Evolutionary conservation across 352 stramenopile genomes (phyloP), one percentile per base, ranked within the genome.

Genomic region (Globisporangium spinosum): DNA sequence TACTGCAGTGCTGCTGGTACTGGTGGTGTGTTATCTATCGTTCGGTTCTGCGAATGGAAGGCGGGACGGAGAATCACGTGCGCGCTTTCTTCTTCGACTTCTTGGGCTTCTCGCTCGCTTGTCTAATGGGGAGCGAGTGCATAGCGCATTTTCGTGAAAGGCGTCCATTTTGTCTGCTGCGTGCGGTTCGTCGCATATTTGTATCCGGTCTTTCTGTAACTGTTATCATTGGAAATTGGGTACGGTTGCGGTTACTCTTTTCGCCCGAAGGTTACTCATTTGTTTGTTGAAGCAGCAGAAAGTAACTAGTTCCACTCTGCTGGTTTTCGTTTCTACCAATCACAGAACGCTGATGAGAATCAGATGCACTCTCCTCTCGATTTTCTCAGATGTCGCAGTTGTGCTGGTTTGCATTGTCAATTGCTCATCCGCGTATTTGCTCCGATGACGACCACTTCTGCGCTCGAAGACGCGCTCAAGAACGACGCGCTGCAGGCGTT

Each of bases 401-500:
- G 29, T 8, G 4, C 8, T 40, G 8, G 34, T 40, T 40, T 40
- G 34, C 1, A 10, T 40, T 49, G 40, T 49, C 40, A 49, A 49
- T 49, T 1, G 40, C 40, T 49, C 40, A 49, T 49, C 22, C 40
- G 17, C 40, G 15, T n/a, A 49, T 20, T 15, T 8, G 40, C 4
- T n/a, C 15, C 27, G 17, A 61, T 61, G 55, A 20, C 55, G 29
- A 69, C 47, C 9, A 69, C 38, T 61, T 78, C 68, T 68, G 67
- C 70, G 56, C 73, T 92, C 57, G 75, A 82, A n/a, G 58, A 64
- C 20, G 74, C 77, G 70, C 76, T 92, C 45, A 83, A 85, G 64
- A 65, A 76, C 58, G 77, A 87, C 51, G 84, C 84, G 53, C 70
- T 89, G 45, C 64, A 68, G 9, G 65, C 80, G 20, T 86, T 93